Evolutionary conservation across 805 yeast species (phyloP).

Genomic region (Wickerhamiella brachini): DNA sequence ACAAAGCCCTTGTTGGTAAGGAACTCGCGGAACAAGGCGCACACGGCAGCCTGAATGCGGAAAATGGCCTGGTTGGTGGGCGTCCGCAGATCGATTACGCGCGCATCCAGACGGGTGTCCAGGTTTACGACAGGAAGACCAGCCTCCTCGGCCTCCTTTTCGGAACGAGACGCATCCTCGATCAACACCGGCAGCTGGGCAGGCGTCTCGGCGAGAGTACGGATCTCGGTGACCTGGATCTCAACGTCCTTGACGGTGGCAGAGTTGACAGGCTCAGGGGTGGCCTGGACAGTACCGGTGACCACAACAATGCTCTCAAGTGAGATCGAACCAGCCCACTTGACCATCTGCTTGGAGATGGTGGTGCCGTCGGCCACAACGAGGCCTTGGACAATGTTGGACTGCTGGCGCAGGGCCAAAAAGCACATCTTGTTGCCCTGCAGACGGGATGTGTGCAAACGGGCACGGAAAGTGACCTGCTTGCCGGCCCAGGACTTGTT

Average conservation of each 20-base stretch:
- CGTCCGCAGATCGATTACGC: conserved; percentile 95
- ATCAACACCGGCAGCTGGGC: conserved; percentile 83
- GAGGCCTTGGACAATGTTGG: conserved; percentile 67
- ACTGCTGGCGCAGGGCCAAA: conserved; percentile 83
- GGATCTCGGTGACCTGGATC: conserved; percentile 60
- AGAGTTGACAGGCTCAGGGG: conserved; percentile 74
- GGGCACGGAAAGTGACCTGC: conserved; percentile 76
- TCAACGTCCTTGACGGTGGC: conserved; percentile 89
- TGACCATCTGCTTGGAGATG: conserved; percentile 88
- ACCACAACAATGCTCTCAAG: conserved; percentile 87
- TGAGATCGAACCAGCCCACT: conserved; percentile 80
- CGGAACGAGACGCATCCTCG: conserved; percentile 94
- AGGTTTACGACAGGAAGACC: conserved; percentile 89
- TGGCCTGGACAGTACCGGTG: conserved; percentile 69
- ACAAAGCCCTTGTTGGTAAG: conserved; percentile 52
- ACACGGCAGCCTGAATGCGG: conserved; percentile 83
- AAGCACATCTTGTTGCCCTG: conserved; percentile 94
- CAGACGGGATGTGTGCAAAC: conserved; percentile 84
- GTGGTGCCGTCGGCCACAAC: conserved; percentile 58
- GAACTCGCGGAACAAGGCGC: conserved; percentile 80
- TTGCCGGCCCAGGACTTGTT: conserved; percentile 55
- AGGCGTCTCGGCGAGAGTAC: conserved; percentile 76
- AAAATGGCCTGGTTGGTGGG: conserved; percentile 95
- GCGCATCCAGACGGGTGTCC: conserved; percentile 87
- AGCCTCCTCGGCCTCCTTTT: conserved; percentile 65